phyloP scores from a whole-genome alignment of 108 stramenopile species.

The Cylindrotheca closterium region DNA sequence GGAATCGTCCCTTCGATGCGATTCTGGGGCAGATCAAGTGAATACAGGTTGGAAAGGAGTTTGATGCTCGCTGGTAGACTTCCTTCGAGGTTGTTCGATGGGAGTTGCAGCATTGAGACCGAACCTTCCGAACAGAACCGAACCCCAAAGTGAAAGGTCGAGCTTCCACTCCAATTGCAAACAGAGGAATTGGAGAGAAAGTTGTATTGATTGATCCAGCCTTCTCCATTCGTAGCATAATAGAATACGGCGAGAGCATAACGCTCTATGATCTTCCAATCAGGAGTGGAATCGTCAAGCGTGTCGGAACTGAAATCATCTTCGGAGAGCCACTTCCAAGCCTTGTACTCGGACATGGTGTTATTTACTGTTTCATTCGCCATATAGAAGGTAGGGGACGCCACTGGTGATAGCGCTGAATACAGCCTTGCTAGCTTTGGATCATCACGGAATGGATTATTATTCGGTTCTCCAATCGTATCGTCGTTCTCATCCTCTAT shows the following conservation, averaged over 20 bases:
- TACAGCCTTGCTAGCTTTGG: not conserved
- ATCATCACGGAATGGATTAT: not conserved
- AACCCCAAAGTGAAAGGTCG: not conserved
- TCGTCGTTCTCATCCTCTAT: no score
- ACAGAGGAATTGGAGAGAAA: conserved; percentile 37
- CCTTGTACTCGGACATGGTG: not conserved
- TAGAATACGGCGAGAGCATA: conserved; percentile 41
- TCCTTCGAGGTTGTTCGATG: not conserved
- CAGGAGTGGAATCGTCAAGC: not conserved
- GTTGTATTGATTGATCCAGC: conserved; percentile 28
- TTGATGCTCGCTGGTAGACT: not conserved
- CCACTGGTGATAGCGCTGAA: not conserved
- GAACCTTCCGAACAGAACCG: not conserved
- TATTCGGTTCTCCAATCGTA: no score
- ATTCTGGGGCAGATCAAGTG: not conserved
- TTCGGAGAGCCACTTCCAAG: not conserved
- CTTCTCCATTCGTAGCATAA: conserved; percentile 29
- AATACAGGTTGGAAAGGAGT: not conserved
- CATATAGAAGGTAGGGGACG: not conserved
- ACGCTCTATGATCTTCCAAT: conserved; percentile 11
- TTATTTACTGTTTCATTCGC: not conserved
- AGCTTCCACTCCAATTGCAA: conserved; percentile 34
- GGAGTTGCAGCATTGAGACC: not conserved
- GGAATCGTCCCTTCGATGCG: not conserved
- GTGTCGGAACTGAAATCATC: not conserved